phyloP scores from a whole-genome alignment of 2,329 filamentous ascomycete species.

The Chaetomiaceae sp. region DNA sequence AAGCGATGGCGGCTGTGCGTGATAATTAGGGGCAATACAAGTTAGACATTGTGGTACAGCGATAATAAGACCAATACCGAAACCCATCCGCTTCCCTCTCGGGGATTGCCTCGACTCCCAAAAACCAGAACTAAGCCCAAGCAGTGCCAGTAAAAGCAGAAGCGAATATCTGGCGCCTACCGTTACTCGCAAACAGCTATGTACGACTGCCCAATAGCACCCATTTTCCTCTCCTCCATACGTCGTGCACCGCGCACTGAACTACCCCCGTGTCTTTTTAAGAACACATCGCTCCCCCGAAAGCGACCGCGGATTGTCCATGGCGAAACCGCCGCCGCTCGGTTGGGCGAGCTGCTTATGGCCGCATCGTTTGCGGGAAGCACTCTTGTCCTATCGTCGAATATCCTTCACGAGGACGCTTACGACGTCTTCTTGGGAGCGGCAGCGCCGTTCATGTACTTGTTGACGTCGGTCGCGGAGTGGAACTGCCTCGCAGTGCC shows the following conservation, averaged over 20 bases:
- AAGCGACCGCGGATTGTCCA: not conserved
- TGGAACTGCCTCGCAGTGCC: conserved; percentile 66
- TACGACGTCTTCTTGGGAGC: conserved; percentile 64
- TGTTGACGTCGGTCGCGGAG: conserved; percentile 71
- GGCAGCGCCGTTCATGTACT: conserved; percentile 59
- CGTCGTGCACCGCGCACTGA: not conserved
- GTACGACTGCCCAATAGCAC: not conserved
- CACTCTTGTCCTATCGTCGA: conserved; percentile 10
- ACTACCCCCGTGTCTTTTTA: not conserved
- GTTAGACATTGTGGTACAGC: conserved; percentile 11
- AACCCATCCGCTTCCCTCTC: conserved; percentile 1
- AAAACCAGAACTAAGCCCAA: not conserved
- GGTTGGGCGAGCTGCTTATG: not conserved
- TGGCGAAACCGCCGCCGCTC: not conserved
- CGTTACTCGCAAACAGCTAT: not conserved
- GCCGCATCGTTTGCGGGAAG: conserved; percentile 13
- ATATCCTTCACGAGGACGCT: conserved; percentile 9
- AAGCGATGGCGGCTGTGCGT: not conserved
- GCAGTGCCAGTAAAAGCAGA: not conserved
- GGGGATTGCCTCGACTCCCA: not conserved
- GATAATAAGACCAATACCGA: conserved; percentile 6
- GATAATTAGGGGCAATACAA: not conserved
- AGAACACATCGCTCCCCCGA: not conserved
- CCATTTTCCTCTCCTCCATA: not conserved
- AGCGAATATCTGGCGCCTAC: not conserved